Evolutionary conservation across 1,284 basidiomycete genomes (phyloP), one percentile per base, ranked within the genome.

Genomic region (Ceratobasidium theobromae): DNA sequence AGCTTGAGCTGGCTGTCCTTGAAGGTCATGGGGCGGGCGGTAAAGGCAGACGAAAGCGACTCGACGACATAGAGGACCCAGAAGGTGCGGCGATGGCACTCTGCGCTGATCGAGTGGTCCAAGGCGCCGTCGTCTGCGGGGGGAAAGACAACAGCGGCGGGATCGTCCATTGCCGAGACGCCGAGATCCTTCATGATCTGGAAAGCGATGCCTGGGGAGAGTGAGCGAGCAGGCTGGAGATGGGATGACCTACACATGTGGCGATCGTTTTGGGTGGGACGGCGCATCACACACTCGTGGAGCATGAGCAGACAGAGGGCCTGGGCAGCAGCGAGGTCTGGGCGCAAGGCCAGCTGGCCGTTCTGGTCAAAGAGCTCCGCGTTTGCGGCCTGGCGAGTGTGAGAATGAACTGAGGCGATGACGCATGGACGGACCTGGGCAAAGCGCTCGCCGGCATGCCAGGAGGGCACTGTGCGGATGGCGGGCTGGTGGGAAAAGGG

Each of bases 251-350:
- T 45, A 69, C 68, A 57, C 68, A 67, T 69, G 49, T 62, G 66
- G 27, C 66, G 60, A 28, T 64, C 68, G 43, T 67, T 75, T 53
- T 75, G 74, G 53, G 70, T 80, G 76, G 75, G 71, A 14, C 66
- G 62, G 27, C 57, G 62, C 46, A 67, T 66, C 21, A 84, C 78
- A 67, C 85, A 79, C 68, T 88, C 86, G 71, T 89, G 83, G 70
- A 86, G 79, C 74, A 88, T 84, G 23, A 91, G 80, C 43, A 91
- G 77, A 72, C 85, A 82, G 28, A 91, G 80, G 8, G 89, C 84
- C 76, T 91, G 89, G 11, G 85, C 87, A 2, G 86, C 85, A 62
- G 81, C 82, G 62, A 90, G 74, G 16, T 67, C 38, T 11, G 45
- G 53, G 1, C 52, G 46, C 1, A 53, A 43, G 11, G 55, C 58